Conservation (phyloP, 305 asterid genomes). For the Fraxinus ornus region DNA sequence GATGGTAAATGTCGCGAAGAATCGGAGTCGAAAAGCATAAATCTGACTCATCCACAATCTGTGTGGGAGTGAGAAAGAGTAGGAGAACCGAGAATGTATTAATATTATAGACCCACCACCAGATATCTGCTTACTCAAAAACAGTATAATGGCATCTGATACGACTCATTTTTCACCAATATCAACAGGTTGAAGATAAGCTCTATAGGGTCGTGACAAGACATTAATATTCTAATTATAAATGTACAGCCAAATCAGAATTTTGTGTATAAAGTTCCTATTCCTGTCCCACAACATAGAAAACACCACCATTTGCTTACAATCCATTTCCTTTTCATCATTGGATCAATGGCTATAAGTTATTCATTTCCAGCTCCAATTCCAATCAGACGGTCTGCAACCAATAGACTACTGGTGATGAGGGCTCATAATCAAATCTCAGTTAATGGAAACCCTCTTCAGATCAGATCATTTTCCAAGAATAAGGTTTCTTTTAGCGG, state of each 20-base stretch:
- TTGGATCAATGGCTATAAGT: conserved; percentile 35
- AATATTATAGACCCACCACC: not conserved
- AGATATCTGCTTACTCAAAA: not conserved
- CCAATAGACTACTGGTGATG: conserved; percentile 15
- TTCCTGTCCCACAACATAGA: not conserved
- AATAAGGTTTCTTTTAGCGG: conserved; percentile 23
- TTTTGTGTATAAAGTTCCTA: not conserved
- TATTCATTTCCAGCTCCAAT: conserved; percentile 23
- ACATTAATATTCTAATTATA: conserved; percentile 23
- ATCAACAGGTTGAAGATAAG: conserved; percentile 41
- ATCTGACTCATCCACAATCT: not conserved
- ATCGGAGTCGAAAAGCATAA: not conserved
- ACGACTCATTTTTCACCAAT: conserved; percentile 26
- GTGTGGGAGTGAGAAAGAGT: not conserved
- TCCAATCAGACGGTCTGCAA: conserved; percentile 12
- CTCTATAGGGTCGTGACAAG: conserved; percentile 34
- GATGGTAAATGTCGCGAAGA: not conserved
- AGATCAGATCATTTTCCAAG: conserved; percentile 33
- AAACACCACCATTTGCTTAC: not conserved
- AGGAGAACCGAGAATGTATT: not conserved
- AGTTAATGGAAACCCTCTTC: conserved; percentile 17
- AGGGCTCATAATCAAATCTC: conserved; percentile 28
- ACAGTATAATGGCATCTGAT: conserved; percentile 5
- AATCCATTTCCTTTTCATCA: not conserved
- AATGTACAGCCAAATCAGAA: not conserved